Percentiles rank a stretch among this genome's conserved stretches.
Evolutionary conservation across 495 filamentous ascomycete genomes (phyloP).

Genomic region (Apodospora peruviana): DNA sequence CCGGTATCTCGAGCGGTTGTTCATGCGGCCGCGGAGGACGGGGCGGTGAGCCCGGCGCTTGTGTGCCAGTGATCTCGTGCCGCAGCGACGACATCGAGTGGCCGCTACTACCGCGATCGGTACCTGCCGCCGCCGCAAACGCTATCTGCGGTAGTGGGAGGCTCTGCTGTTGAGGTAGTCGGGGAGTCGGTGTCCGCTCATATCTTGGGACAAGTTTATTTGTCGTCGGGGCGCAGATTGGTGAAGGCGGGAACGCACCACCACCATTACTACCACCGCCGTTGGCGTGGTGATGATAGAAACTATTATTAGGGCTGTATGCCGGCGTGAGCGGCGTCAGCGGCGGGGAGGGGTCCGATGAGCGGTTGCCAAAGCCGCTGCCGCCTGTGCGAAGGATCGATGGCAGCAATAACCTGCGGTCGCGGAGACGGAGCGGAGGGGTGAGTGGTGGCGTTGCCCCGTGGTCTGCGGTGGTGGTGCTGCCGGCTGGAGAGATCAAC

Average conservation of each 20-base stretch:
- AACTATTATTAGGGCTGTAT: constrained; percentile 9
- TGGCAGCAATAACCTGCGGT: constrained; percentile 35
- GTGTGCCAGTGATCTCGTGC: constrained; percentile 10
- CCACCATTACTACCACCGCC: constrained; percentile 2
- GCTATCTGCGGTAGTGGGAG: not conserved
- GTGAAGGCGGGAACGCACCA: constrained; percentile 17
- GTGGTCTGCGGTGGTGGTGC: not conserved
- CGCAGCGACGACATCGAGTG: constrained; percentile 14
- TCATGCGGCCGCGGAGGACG: constrained; percentile 28
- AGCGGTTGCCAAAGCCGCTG: constrained; percentile 20
- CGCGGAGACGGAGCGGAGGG: constrained; percentile 39
- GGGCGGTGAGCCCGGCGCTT: constrained; percentile 15
- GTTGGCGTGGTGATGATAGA: not conserved
- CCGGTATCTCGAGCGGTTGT: constrained; percentile 24
- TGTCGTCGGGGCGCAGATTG: constrained; percentile 24
- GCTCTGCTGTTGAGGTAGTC: not conserved
- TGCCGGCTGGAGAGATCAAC: constrained; percentile 29
- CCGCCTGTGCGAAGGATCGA: constrained; percentile 25
- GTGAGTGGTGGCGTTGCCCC: constrained; percentile 25
- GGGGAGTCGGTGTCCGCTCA: constrained; percentile 17
- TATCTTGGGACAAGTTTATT: constrained; percentile 26
- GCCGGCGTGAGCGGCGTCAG: constrained; percentile 24
- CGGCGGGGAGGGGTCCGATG: constrained; percentile 17
- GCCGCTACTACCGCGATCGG: constrained; percentile 1
- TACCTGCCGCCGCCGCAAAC: constrained; percentile 2